Evolutionary conservation across 768 basidiomycete genomes (phyloP), one percentile per base, ranked within the genome.

Genomic region (Suillus hirtellus): DNA sequence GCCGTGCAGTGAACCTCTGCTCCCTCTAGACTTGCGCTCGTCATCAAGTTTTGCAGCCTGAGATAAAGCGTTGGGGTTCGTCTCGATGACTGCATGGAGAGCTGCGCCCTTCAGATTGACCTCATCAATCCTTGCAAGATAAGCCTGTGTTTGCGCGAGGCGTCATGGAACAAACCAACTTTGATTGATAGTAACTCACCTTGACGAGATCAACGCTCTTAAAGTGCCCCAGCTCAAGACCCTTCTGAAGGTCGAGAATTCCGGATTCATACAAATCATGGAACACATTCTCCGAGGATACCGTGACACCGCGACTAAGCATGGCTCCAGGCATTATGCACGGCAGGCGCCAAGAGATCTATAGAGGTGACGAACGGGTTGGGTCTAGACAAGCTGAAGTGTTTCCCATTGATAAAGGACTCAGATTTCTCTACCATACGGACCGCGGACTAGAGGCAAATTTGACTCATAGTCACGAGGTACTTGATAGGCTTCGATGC

Each of bases 231-330:
- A 76, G 76, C 46, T 81, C 75, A 8, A 88, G 75, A 7, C 88
- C 86, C 1, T 72, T 74, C 66, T 86, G 86, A 12, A 89, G 77
- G 60, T 87, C 86, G 0, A 75, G 52, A 24, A 89, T 77, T 0
- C 85, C 82, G 0, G 84, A 87, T 69, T 89, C 86, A 63, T 88
- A 89, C 7, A 89, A 75, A 70, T 88, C 86, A 1, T 87, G 87
- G 31, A 79, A 74, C 19, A 21, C n/a, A 3, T n/a, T 11, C 35
- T 49, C 37, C n/a, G 60, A 52, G 40, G 62, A 15, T 1, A 35
- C 35, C 35, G 9, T 35, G 9, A 35, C n/a, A 37, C 56, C 42
- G 17, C 54, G 44, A 44, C 38, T 15, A 42, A 63, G 35, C 61
- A 74, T 66, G n/a, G 65, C 68, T 40, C 54, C 53, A 60, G 69